phyloP scores from a whole-genome alignment of 192 early-diverging fungal genomes.

The Coemansia sp. region DNA sequence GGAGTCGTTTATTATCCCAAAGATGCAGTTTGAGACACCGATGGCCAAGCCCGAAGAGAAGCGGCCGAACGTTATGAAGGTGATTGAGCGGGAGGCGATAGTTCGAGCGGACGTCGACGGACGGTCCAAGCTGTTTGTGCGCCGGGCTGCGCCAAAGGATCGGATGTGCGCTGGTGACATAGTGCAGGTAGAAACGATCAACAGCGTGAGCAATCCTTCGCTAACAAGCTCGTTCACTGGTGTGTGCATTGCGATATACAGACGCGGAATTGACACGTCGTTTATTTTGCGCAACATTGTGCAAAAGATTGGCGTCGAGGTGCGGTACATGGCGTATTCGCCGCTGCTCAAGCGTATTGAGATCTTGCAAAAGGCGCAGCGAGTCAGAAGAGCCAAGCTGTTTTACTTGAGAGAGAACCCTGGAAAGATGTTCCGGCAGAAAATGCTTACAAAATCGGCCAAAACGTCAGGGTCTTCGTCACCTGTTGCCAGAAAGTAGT shows the following conservation, averaged over 20 bases:
- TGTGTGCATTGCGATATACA: slow-evolving; percentile 69
- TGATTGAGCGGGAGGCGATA: slow-evolving; percentile 63
- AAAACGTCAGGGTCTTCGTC: slow-evolving; percentile 19
- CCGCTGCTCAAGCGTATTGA: slow-evolving; percentile 74
- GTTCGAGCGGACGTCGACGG: slow-evolving; percentile 59
- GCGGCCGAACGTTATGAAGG: slow-evolving; percentile 63
- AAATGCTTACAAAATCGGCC: slow-evolving; percentile 36
- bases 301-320: slow-evolving; percentile 73
- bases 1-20: slow-evolving; percentile 44
- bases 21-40: slow-evolving; percentile 51
- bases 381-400: slow-evolving; percentile 71
- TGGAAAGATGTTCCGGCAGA: slow-evolving; percentile 67
- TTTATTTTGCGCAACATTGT: slow-evolving; percentile 79
- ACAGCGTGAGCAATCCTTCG: slow-evolving; percentile 53
- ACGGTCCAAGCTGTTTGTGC: slow-evolving; percentile 63
- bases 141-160: slow-evolving; percentile 57
- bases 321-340: slow-evolving; percentile 71
- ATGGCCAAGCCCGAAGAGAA: slow-evolving; percentile 36
- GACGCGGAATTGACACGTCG: slow-evolving; percentile 71
- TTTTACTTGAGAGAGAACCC: slow-evolving; percentile 77
- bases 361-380: slow-evolving; percentile 60
- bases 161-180: slow-evolving; percentile 63
- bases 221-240: slow-evolving; percentile 67
- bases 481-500: slow-evolving; percentile 14
- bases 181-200: slow-evolving; percentile 67